Percentiles rank a stretch among this genome's conserved stretches.
phyloP scores from a whole-genome alignment of 2,329 filamentous ascomycete species.

The Fusarium pseudocircinatum region DNA sequence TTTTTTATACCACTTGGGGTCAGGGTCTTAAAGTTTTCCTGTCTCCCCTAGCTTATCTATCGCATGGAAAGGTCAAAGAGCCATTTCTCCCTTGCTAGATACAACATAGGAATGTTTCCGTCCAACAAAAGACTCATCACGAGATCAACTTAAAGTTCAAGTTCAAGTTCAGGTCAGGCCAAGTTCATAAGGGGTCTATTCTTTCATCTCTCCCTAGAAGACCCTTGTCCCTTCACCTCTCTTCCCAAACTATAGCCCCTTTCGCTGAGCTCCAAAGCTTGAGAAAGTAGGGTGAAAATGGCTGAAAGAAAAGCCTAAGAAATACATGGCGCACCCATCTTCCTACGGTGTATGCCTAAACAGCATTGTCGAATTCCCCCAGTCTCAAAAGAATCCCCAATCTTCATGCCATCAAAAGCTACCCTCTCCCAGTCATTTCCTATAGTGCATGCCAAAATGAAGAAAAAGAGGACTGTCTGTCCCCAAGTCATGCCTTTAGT shows the following conservation, averaged over 20 bases:
- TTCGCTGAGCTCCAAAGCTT: background rate
- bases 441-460: constrained; percentile 19
- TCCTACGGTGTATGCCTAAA: background rate
- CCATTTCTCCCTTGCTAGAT: constrained; percentile 15
- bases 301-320: background rate
- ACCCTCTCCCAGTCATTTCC: constrained; percentile 5
- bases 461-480: constrained; percentile 24
- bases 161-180: background rate
- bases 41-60: background rate
- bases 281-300: background rate
- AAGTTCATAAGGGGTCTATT: constrained; percentile 12
- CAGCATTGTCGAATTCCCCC: background rate
- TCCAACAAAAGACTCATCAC: constrained; percentile 4
- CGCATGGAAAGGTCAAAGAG: background rate
- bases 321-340: constrained; percentile 1
- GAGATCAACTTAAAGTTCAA: background rate
- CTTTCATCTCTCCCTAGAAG: constrained; percentile 8
- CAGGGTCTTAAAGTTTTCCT: background rate
- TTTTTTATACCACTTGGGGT: background rate
- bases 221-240: background rate
- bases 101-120: constrained; percentile 28
- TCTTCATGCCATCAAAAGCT: background rate
- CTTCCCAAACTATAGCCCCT: background rate
- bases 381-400: background rate
- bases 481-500: constrained; percentile 35